phyloP scores from a whole-genome alignment of 2,329 filamentous ascomycete genomes.

The Exophiala sp. region DNA sequence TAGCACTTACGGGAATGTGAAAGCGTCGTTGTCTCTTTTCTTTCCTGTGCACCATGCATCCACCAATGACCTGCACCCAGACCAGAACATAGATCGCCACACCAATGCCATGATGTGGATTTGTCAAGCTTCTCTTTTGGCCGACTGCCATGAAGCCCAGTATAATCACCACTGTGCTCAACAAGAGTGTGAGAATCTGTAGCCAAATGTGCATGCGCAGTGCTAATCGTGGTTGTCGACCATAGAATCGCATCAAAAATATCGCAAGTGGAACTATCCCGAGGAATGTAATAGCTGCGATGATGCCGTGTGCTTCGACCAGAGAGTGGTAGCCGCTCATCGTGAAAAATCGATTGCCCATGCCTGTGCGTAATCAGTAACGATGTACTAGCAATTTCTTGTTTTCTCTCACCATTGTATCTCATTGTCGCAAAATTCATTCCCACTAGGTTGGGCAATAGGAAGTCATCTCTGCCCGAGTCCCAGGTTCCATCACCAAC shows the following conservation, averaged over 20 bases:
- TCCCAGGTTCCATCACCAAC: constrained; percentile 68
- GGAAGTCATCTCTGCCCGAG: constrained; percentile 57
- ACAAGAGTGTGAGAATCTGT: constrained; percentile 58
- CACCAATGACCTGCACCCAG: constrained; percentile 57
- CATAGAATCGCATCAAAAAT: constrained; percentile 59
- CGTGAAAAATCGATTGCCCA: constrained; percentile 63
- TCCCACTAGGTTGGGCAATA: constrained; percentile 62
- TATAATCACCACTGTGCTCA: constrained; percentile 60
- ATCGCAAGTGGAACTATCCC: constrained; percentile 58
- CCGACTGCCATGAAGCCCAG: constrained; percentile 64
- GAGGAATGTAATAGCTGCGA: constrained; percentile 61
- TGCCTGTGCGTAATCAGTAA: constrained; percentile 45
- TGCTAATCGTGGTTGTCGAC: constrained; percentile 52
- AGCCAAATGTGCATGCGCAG: constrained; percentile 62
- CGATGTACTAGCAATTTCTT: constrained; percentile 1
- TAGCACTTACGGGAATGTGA: constrained; percentile 56
- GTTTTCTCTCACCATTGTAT: constrained; percentile 56
- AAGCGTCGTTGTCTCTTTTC: constrained; percentile 52
- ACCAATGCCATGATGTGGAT: constrained; percentile 66
- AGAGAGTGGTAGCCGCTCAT: constrained; percentile 57
- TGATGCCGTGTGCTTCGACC: constrained; percentile 58
- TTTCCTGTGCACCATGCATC: constrained; percentile 54
- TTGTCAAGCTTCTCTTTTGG: constrained; percentile 57
- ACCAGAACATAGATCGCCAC: constrained; percentile 61
- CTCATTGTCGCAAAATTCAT: constrained; percentile 64